Evolutionary conservation across 495 filamentous ascomycete genomes (phyloP).

Genomic region (Evernia prunastri): DNA sequence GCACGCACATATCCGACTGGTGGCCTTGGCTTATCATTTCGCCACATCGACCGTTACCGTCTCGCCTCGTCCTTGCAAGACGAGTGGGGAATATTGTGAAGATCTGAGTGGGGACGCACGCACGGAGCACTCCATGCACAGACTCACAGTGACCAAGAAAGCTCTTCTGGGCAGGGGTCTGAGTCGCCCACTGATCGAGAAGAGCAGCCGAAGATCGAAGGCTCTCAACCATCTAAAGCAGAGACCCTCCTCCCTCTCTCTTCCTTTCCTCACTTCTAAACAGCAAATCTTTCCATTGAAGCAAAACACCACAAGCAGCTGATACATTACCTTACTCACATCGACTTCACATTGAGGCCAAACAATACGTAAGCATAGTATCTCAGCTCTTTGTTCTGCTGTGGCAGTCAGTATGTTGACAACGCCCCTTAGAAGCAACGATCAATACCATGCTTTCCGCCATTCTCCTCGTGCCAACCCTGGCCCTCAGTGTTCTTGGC

Average conservation of each 20-base stretch:
- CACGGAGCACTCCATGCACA: background rate
- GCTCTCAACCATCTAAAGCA: background rate
- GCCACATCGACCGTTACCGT: background rate
- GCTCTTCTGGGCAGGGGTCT: too few species aligned
- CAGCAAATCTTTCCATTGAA: background rate
- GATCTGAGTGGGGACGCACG: background rate
- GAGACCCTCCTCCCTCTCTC: background rate
- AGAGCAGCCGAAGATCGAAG: background rate
- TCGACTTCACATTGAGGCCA: background rate
- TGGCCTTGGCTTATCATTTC: background rate
- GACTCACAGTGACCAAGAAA: too few species aligned
- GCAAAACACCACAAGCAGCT: background rate
- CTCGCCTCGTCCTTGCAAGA: background rate
- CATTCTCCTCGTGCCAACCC: background rate
- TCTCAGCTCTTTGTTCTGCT: background rate
- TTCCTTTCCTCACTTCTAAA: background rate
- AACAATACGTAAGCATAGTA: background rate
- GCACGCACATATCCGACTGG: background rate
- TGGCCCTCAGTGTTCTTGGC: background rate
- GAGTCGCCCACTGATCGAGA: too few species aligned
- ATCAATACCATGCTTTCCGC: background rate
- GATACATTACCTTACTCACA: background rate
- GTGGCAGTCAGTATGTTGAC: background rate
- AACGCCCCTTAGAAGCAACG: background rate
- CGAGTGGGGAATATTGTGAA: background rate